Evolutionary conservation across 768 basidiomycete genomes (phyloP).

Genomic region (Austroboletus eburneus): DNA sequence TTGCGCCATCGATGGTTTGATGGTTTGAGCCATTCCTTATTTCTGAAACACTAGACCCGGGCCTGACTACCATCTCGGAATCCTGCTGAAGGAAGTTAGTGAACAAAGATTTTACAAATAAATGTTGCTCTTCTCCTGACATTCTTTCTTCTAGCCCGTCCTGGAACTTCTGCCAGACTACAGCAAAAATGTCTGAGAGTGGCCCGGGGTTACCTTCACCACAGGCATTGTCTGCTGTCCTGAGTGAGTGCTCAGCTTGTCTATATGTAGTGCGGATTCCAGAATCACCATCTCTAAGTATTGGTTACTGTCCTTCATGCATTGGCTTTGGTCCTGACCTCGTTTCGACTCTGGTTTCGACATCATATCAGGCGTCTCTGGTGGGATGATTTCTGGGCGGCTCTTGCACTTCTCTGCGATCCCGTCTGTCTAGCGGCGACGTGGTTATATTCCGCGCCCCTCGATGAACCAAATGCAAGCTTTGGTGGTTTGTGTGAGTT

Average conservation of each 20-base stretch:
- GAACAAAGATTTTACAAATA: neutral
- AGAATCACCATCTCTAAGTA: slow-evolving; percentile 15
- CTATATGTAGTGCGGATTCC: too few species aligned
- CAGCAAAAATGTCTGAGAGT: slow-evolving; percentile 4
- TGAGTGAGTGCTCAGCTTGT: slow-evolving; percentile 12
- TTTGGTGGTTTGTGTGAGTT: slow-evolving; percentile 10
- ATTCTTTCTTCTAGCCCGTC: neutral
- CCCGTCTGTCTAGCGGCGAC: slow-evolving; percentile 4
- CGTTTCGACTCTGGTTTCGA: slow-evolving; percentile 27
- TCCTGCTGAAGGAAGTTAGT: neutral
- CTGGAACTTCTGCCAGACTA: too few species aligned
- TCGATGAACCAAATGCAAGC: slow-evolving; percentile 22
- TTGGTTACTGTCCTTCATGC: slow-evolving; percentile 18
- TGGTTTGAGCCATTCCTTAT: too few species aligned
- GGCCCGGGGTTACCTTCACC: slow-evolving; percentile 6
- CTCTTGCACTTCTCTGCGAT: slow-evolving; percentile 12
- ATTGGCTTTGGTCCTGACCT: slow-evolving; percentile 16
- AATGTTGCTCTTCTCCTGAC: neutral
- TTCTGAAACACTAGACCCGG: slow-evolving; percentile 1
- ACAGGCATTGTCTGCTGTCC: slow-evolving; percentile 10
- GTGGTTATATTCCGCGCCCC: slow-evolving; percentile 19
- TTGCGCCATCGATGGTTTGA: too few species aligned
- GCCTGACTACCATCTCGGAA: too few species aligned
- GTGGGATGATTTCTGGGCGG: slow-evolving; percentile 30
- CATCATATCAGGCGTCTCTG: slow-evolving; percentile 19